A percentile compares a stretch with the other conserved stretches of the same genome.
Evolutionary conservation across 1,139 yeast species (phyloP).

Genomic region (Saccharomyces hybrid): DNA sequence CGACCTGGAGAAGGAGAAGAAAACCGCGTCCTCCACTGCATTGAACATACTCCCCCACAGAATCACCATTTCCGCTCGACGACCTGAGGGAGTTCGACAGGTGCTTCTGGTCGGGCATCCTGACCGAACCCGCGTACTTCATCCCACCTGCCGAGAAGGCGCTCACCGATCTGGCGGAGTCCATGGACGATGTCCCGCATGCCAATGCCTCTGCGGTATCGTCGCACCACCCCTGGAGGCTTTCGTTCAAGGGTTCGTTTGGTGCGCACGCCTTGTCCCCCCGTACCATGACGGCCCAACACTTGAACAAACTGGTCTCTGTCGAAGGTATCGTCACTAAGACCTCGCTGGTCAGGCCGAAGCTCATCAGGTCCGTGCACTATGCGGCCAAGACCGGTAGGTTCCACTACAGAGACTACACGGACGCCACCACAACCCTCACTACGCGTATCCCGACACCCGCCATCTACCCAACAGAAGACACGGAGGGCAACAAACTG

Average conservation of each 20-base stretch:
- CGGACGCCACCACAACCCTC: constrained; percentile 87
- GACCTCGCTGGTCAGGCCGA: constrained; percentile 89
- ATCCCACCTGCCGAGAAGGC: constrained; percentile 90
- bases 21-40: constrained; percentile 4
- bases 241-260: constrained; percentile 85
- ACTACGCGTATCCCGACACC: constrained; percentile 61
- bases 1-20: constrained; percentile 6
- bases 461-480: constrained; percentile 90
- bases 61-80: constrained; percentile 68
- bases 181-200: constrained; percentile 45
- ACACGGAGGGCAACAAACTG: constrained; percentile 79
- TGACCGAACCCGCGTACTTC: constrained; percentile 72
- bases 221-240: constrained; percentile 27
- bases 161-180: constrained; percentile 67
- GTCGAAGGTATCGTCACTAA: constrained; percentile 94
- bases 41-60: constrained; percentile 53
- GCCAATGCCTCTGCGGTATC: constrained; percentile 10
- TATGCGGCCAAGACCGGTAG: constrained; percentile 79
- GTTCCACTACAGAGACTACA: constrained; percentile 85
- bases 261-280: constrained; percentile 87
- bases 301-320: constrained; percentile 74
- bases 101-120: constrained; percentile 69
- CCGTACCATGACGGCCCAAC: constrained; percentile 70
- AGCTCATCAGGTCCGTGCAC: constrained; percentile 85
- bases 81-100: constrained; percentile 81